phyloP scores from a whole-genome alignment of 345 rosid species.

The Murraya koenigii region DNA sequence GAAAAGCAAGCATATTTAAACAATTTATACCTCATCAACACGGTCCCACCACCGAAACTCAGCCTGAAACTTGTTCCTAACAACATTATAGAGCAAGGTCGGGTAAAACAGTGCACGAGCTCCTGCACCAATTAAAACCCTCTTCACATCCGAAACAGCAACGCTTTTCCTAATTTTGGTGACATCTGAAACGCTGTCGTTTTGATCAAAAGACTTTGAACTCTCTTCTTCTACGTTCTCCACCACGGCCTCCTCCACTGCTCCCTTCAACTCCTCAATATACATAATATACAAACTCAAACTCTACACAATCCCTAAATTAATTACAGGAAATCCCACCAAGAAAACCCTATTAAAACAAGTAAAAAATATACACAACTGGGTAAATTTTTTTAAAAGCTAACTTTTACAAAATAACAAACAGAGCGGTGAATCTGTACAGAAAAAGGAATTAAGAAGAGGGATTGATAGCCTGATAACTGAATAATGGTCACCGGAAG shows the following conservation, averaged over 20 bases:
- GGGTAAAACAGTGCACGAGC: constrained; percentile 95
- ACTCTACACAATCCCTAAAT: constrained; percentile 22
- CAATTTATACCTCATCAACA: constrained; percentile 63
- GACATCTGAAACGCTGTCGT: constrained; percentile 16
- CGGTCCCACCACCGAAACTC: constrained; percentile 99
- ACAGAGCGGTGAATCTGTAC: constrained; percentile 33
- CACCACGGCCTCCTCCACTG: constrained; percentile 31
- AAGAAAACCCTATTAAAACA: constrained; percentile 23
- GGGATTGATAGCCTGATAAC: constrained; percentile 17
- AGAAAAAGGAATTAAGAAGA: constrained; percentile 15
- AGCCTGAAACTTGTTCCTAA: constrained; percentile 81
- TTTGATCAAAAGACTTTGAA: neutral
- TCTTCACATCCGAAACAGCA: constrained; percentile 48
- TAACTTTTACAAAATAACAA: constrained; percentile 26
- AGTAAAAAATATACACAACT: neutral
- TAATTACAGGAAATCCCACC: constrained; percentile 9
- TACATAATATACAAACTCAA: constrained; percentile 53
- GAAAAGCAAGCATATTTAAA: neutral
- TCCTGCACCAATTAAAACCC: constrained; percentile 82
- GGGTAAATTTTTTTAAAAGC: constrained; percentile 15
- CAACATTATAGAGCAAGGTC: constrained; percentile 82
- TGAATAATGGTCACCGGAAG: constrained; percentile 17
- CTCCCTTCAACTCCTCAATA: constrained; percentile 72
- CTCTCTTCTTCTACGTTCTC: constrained; percentile 21
- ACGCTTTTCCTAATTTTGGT: constrained; percentile 9